Percentiles rank a stretch among this genome's conserved stretches.
Conservation (phyloP, 257 asterid genomes). For the Primulina huaijiensis region DNA sequence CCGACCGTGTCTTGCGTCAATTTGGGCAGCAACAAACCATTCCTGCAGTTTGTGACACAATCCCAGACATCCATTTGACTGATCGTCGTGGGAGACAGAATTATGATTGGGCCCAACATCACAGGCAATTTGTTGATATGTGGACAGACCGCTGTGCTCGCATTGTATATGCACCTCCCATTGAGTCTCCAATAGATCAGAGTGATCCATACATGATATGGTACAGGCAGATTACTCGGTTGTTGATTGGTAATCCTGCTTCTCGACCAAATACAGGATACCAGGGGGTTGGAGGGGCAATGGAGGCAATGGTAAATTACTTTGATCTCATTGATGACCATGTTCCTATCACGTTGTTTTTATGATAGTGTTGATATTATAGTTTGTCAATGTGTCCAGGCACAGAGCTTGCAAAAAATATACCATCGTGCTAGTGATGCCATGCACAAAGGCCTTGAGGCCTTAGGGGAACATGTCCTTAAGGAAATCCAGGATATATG, state of each 20-base stretch:
- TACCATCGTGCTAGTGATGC: slow-evolving; percentile 63
- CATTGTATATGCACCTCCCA: slow-evolving; percentile 38
- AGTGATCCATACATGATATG: slow-evolving; percentile 66
- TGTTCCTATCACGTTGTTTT: slow-evolving; percentile 7
- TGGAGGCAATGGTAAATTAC: slow-evolving; percentile 56
- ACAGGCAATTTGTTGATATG: slow-evolving; percentile 62
- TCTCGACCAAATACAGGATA: slow-evolving; percentile 52
- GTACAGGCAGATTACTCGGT: slow-evolving; percentile 62
- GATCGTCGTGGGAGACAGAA: slow-evolving; percentile 84
- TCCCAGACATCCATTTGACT: slow-evolving; percentile 65
- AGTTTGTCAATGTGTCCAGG: slow-evolving; percentile 36
- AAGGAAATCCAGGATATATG: slow-evolving; percentile 73
- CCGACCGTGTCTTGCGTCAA: slow-evolving; percentile 74
- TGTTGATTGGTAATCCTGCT: slow-evolving; percentile 72
- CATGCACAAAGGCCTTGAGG: slow-evolving; percentile 50
- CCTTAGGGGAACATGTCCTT: slow-evolving; percentile 46
- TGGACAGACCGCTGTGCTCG: slow-evolving; percentile 57
- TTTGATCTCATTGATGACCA: background rate
- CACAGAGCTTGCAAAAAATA: slow-evolving; percentile 71
- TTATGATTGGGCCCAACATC: slow-evolving; percentile 80
- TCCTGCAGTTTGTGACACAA: slow-evolving; percentile 61
- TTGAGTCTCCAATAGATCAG: slow-evolving; percentile 53
- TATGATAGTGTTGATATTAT: slow-evolving; percentile 12
- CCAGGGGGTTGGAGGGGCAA: slow-evolving; percentile 59
- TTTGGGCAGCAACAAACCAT: slow-evolving; percentile 65